Conservation (phyloP, 2,329 filamentous ascomycete species). For the Pyricularia sp. region DNA sequence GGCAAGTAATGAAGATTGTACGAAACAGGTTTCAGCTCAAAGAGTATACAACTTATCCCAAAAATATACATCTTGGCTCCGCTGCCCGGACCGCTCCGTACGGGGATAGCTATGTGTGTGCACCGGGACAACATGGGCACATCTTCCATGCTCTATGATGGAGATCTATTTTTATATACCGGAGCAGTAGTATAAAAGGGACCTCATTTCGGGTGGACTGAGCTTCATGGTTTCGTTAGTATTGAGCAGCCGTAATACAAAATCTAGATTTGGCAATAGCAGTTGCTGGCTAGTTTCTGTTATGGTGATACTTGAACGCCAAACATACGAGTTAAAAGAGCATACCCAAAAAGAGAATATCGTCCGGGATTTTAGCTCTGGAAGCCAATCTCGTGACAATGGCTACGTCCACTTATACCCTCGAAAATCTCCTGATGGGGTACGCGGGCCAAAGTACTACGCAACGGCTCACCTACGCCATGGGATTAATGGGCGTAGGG, state of each 20-base stretch:
- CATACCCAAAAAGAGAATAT: background rate
- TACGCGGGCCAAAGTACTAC: background rate
- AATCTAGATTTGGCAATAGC: no score
- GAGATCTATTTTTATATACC: background rate
- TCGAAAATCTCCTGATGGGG: background rate
- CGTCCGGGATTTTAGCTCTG: background rate
- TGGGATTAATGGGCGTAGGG: background rate
- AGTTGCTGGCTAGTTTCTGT: no score
- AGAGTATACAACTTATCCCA: background rate
- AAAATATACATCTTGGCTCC: background rate
- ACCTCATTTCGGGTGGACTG: fast-evolving
- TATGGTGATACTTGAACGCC: no score
- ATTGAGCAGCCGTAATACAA: no score
- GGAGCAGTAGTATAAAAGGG: background rate
- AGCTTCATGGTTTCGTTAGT: no score
- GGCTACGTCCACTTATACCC: background rate
- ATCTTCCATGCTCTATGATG: background rate
- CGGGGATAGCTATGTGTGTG: background rate
- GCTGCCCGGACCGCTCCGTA: background rate
- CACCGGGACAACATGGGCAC: background rate
- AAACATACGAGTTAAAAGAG: no score
- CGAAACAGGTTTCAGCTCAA: background rate
- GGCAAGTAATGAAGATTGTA: background rate
- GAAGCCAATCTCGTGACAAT: background rate
- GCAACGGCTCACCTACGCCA: background rate